Base-by-base conservation (phyloP, 2,329 filamentous ascomycete species). In the Colletotrichum godetiae region DNA sequence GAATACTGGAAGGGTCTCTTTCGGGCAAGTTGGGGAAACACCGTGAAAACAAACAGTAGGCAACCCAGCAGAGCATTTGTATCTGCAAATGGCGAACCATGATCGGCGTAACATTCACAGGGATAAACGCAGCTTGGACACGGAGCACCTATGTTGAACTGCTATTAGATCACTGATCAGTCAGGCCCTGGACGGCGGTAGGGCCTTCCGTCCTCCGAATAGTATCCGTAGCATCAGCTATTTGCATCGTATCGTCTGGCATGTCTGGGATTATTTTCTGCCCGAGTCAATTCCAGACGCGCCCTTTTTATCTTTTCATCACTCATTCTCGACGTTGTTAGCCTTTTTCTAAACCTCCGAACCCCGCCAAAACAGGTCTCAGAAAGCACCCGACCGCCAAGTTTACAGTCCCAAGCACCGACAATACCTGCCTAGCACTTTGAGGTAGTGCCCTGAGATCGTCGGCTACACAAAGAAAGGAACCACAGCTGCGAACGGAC, bases 131-230 rank as follows among this genome's bases (percentile, higher is more conserved):
- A 2, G 66, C 52, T 22, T 22, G 12, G 68, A 57, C 22, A 15
- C 35, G 46, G 58, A 72, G 64, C 22, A 52, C 62, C 46, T 68
- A 49, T 35, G 68, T 68, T 72, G 57, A 65, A 6, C 13, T 29
- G n/a, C 24, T 12, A 49, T 6, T 19, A 15, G 29, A 67, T 37
- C 4, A 37, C 53, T 66, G 67, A 65, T 59, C 4, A 37, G 35
- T 13, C 4, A 37, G 35, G 5, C 12, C 35, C 46, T 68, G 11
- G 35, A 62, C n/a, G 53, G 65, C 52, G 65, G 58, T 68, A 53
- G 37, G 69, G 11, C 58, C 59, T 53, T 15, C 13, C 13, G 7
- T 42, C 37, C 37, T 42, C 37, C 37, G 27, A 5, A 29, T 4
- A 6, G 13, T 42, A 5, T 42, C 35, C 15, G 6, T 42, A 19